phyloP scores from a whole-genome alignment of 495 filamentous ascomycete species.

The Halenospora varia region DNA sequence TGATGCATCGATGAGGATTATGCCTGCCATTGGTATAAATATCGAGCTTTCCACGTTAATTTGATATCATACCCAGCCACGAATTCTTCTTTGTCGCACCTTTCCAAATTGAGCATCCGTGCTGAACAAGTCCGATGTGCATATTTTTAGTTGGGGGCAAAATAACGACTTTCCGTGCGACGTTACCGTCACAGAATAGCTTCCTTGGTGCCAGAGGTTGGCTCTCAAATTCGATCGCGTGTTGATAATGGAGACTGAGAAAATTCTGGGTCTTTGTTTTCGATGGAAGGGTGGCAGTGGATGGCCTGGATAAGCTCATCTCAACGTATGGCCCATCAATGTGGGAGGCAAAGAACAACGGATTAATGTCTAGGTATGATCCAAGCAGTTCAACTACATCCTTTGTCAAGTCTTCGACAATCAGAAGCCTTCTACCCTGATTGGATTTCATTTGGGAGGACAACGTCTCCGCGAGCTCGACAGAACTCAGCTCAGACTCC shows the following conservation, averaged over 20 bases:
- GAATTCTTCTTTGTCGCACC: background rate
- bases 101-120: slow-evolving; percentile 9
- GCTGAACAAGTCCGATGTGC: slow-evolving; percentile 8
- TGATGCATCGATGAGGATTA: slow-evolving; percentile 5
- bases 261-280: slow-evolving; percentile 17
- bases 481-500: background rate
- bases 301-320: background rate
- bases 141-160: slow-evolving; percentile 3
- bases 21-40: background rate
- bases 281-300: slow-evolving; percentile 10
- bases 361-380: slow-evolving; percentile 15
- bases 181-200: slow-evolving; percentile 15
- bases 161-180: slow-evolving; percentile 17
- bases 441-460: no score
- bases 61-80: slow-evolving; percentile 12
- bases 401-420: slow-evolving; percentile 12
- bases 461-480: background rate
- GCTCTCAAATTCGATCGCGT: slow-evolving; percentile 10
- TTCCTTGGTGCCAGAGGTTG: background rate
- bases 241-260: slow-evolving; percentile 13
- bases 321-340: slow-evolving; percentile 11
- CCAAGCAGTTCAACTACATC: slow-evolving; percentile 16
- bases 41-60: no score
- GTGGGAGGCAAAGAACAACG: slow-evolving; percentile 20
- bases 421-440: slow-evolving; percentile 4